Evolutionary conservation across 2,329 filamentous ascomycete species (phyloP), one percentile per base, ranked within the genome.

Genomic region (Ascochyta pisi): DNA sequence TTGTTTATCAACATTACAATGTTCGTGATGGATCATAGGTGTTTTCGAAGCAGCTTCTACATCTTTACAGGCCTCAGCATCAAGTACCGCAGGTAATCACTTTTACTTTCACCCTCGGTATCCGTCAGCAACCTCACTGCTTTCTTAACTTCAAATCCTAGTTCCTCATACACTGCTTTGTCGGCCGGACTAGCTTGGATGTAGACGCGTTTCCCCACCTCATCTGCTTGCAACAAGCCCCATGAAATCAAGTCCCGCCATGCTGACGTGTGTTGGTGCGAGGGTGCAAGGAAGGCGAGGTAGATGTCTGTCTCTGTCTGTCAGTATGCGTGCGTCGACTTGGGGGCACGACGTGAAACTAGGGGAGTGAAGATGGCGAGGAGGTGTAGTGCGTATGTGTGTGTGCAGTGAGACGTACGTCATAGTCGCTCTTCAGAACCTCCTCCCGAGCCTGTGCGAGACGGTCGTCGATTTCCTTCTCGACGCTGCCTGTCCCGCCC

Each of bases 191-290:
- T 50, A 1, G 38, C 37, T n/a, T 50, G 46, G 2, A 50, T 29
- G 9, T 35, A 50, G 27, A 50, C 29, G 3, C 29, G 37, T 23
- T 50, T 50, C 29, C 23, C 38, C 3, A 4, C 37, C 22, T 24
- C 38, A 23, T 50, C 46, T n/a, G 38, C 46, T 29, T 35, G 19
- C 15, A 15, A 33, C 29, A 50, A n/a, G n/a, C 46, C 46, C 38
- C 46, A 42, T 9, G 29, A 9, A 10, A 50, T 27, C 29, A 42
- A 19, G 16, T 50, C 37, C 15, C 26, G 31, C 45, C 45, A 33
- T 6, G 35, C 27, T 23, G 45, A 40, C 8, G 35, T 33, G 22
- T 34, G 4, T 8, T n/a, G 16, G 22, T 33, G 19, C 3, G 31
- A 27, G 37, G 38, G 38, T 7, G 8, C 12, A 9, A 19, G 10